phyloP scores from a whole-genome alignment of 176 grass and related monocot genomes.

The Microstegium vimineum region DNA sequence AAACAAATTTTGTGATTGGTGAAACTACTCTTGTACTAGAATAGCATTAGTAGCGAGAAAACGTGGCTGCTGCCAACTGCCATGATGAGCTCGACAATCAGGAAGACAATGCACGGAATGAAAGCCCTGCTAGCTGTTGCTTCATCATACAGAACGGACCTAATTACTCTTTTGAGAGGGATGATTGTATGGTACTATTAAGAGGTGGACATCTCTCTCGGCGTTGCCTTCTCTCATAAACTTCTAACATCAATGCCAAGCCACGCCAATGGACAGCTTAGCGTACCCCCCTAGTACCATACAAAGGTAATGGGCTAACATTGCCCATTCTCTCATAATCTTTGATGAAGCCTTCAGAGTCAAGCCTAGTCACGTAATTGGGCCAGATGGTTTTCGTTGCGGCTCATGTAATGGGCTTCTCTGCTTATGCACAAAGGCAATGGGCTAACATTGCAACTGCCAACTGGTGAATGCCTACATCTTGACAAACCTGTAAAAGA shows the following conservation, averaged over 20 bases:
- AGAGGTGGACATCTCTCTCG: not conserved
- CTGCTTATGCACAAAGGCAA: too few species aligned
- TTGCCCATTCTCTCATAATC: too few species aligned
- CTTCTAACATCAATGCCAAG: not conserved
- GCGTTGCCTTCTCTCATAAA: not conserved
- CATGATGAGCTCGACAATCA: not conserved
- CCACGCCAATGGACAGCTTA: not conserved
- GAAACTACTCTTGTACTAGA: not conserved
- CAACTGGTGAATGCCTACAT: too few species aligned
- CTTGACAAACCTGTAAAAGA: too few species aligned
- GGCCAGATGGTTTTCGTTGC: too few species aligned
- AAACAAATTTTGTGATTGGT: not conserved
- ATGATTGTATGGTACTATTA: not conserved
- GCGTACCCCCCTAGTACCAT: too few species aligned
- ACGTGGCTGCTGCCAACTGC: constrained; percentile 4
- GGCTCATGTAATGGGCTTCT: too few species aligned
- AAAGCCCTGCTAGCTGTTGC: not conserved
- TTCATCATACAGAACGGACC: not conserved
- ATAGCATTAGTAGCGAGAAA: not conserved
- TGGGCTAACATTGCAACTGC: too few species aligned
- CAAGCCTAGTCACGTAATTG: too few species aligned
- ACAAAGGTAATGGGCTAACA: too few species aligned
- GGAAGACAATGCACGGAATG: not conserved
- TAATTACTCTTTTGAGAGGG: constrained; percentile 28
- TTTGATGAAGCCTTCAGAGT: too few species aligned